Percentiles rank a stretch among this genome's conserved stretches.
These are phyloP conservation scores for Lophium mytilinum DNA, from an alignment of 495 filamentous ascomycete species.

Conservation along the genomic window DNA sequence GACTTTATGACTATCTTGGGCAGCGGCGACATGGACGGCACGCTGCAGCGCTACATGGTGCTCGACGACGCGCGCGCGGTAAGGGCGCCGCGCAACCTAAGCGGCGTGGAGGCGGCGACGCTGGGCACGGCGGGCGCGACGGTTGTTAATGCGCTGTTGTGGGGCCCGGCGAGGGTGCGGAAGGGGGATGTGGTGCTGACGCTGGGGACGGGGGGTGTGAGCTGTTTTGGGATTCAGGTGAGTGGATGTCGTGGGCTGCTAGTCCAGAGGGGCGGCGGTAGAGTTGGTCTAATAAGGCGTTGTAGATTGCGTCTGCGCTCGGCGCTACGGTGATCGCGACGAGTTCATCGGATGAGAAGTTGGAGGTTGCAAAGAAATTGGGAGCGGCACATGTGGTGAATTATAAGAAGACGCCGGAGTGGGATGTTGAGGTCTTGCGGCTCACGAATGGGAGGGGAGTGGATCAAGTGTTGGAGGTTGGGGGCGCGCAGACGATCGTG, in stretches of 20 bases:
- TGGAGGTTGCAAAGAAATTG: slow-evolving; percentile 21
- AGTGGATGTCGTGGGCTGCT: neutral
- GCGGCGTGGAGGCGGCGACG: slow-evolving; percentile 27
- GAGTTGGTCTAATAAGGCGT: no score
- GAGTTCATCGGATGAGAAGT: slow-evolving; percentile 28
- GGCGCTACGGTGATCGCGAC: slow-evolving; percentile 31
- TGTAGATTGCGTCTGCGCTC: slow-evolving; percentile 25
- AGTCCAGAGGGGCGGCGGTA: no score
- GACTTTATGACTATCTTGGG: slow-evolving; percentile 17
- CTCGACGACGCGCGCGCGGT: slow-evolving; percentile 25
- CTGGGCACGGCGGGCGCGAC: slow-evolving; percentile 36
- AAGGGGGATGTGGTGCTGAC: slow-evolving; percentile 26
- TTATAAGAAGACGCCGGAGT: slow-evolving; percentile 30
- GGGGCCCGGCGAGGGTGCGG: slow-evolving; percentile 18
- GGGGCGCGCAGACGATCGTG: slow-evolving; percentile 5
- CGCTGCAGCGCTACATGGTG: slow-evolving; percentile 20
- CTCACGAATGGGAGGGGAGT: slow-evolving; percentile 30
- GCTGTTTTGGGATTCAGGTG: slow-evolving; percentile 25
- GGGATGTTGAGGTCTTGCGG: slow-evolving; percentile 27
- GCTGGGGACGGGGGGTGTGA: slow-evolving; percentile 36
- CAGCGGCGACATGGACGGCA: slow-evolving; percentile 18
- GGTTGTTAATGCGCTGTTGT: slow-evolving; percentile 37
- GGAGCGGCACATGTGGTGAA: slow-evolving; percentile 27
- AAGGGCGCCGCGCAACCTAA: slow-evolving; percentile 27
- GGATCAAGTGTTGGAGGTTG: slow-evolving; percentile 17